Conservation (phyloP, 1,139 yeast species). For the Zygoascus hellenicus region DNA sequence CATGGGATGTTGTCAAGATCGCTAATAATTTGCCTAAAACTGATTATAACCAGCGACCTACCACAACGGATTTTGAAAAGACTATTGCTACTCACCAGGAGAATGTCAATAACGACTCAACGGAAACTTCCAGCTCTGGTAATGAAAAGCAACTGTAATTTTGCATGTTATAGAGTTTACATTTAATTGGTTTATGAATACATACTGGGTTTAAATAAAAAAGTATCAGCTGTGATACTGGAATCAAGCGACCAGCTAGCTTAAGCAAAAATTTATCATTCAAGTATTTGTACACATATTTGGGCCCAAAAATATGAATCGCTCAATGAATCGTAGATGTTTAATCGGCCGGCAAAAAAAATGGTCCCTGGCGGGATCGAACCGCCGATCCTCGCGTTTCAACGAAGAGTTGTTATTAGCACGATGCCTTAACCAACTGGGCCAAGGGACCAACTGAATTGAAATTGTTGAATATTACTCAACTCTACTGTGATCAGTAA, state of each 20-base stretch:
- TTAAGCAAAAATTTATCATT: too few species aligned
- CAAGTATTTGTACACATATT: too few species aligned
- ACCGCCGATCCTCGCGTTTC: conserved; percentile 22
- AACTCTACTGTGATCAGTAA: too few species aligned
- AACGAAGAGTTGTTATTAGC: conserved; percentile 18
- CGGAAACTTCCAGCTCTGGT: neutral
- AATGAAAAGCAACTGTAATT: too few species aligned
- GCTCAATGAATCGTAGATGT: too few species aligned
- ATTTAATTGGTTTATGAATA: too few species aligned
- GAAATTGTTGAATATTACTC: neutral
- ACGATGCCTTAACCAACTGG: conserved; percentile 20
- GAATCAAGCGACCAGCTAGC: too few species aligned
- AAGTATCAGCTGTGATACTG: too few species aligned
- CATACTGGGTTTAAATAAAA: too few species aligned
- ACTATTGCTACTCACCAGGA: neutral
- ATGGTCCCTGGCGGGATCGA: conserved; percentile 22
- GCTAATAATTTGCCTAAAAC: conserved; percentile 22
- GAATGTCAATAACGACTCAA: neutral
- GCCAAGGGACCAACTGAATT: conserved; percentile 16
- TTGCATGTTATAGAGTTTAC: too few species aligned
- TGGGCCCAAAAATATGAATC: too few species aligned
- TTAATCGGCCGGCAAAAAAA: conserved; percentile 10
- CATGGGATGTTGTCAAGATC: conserved; percentile 36
- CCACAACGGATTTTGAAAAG: neutral
- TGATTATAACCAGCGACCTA: neutral